phyloP scores from a whole-genome alignment of 163 green algal species.

The Prototheca stagnorum region DNA sequence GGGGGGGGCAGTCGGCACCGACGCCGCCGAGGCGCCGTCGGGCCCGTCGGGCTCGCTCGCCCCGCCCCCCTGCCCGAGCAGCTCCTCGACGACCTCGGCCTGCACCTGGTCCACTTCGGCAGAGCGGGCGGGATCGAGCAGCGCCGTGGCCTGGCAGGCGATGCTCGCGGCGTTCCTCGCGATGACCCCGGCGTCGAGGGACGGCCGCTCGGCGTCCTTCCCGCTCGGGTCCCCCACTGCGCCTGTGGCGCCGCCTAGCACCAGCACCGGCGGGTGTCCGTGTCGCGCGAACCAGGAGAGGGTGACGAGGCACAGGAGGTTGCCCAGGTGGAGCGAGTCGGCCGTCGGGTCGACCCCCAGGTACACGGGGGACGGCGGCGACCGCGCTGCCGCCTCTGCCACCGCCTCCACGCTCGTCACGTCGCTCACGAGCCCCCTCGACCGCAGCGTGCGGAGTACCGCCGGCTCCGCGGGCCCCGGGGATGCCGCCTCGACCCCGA shows the following conservation, averaged over 20 bases:
- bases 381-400: constrained; percentile 12
- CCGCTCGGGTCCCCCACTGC: constrained; percentile 85
- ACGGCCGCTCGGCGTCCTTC: constrained; percentile 71
- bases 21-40: too few relatives aligned
- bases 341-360: constrained; percentile 94
- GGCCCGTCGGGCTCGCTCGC: too few relatives aligned
- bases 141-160: constrained; percentile 25
- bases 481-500: too few relatives aligned
- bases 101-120: constrained; percentile 22
- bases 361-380: constrained; percentile 39
- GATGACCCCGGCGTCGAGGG: constrained; percentile 74
- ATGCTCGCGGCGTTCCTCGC: constrained; percentile 67
- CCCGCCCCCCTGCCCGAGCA: background rate
- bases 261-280: constrained; percentile 64
- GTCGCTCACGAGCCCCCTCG: constrained; percentile 62
- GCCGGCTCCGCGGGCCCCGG: too few relatives aligned
- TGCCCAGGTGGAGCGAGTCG: constrained; percentile 82
- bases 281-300: constrained; percentile 85
- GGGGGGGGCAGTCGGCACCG: background rate
- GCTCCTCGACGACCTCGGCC: constrained; percentile 11
- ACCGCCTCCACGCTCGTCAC: constrained; percentile 42
- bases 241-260: constrained; percentile 86
- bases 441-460: constrained; percentile 32
- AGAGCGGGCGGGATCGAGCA: constrained; percentile 21
- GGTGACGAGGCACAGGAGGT: constrained; percentile 94